Evolutionary conservation across 257 asterid genomes (phyloP).

Genomic region (Solanum chilense): DNA sequence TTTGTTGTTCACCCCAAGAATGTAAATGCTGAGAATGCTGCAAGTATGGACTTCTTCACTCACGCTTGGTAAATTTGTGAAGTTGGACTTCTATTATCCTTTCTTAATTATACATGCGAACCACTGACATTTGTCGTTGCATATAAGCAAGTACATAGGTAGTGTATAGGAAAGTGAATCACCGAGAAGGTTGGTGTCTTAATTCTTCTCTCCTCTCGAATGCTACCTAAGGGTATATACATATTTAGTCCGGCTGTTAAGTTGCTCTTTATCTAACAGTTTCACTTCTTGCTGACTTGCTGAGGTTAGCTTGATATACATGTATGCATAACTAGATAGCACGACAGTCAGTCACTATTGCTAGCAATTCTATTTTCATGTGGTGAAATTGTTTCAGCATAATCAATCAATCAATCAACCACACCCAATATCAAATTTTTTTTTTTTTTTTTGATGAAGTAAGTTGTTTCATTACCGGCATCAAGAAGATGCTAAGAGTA

Average conservation of each 20-base stretch:
- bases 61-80: background rate
- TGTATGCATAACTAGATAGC: background rate
- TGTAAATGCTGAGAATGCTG: slow-evolving; percentile 93
- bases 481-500: no score
- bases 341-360: background rate
- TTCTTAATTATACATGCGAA: background rate
- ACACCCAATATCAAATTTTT: background rate
- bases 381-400: background rate
- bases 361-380: background rate
- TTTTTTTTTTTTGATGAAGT: no score
- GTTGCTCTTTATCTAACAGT: background rate
- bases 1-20: slow-evolving; percentile 91
- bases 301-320: background rate
- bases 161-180: background rate
- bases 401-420: background rate
- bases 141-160: background rate
- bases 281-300: background rate
- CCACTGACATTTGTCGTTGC: background rate
- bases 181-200: background rate
- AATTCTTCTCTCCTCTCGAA: background rate
- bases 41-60: slow-evolving; percentile 32
- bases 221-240: background rate
- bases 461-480: no score
- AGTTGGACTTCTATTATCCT: background rate
- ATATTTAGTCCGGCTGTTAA: background rate